These are phyloP conservation scores for Candida sp. DNA, from an alignment of 1,139 yeast genomes.

Conservation along the genomic window DNA sequence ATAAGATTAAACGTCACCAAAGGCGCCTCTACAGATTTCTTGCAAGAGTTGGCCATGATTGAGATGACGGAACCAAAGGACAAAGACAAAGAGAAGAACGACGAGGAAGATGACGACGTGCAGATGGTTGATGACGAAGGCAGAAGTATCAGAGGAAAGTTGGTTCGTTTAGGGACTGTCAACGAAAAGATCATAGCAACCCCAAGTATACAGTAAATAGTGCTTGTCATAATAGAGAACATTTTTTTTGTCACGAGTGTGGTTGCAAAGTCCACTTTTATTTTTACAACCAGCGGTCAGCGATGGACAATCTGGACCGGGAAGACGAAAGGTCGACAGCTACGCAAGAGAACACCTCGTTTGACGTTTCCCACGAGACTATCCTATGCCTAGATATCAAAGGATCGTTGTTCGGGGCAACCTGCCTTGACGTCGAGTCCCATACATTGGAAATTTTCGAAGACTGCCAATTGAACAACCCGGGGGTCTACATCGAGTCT, in stretches of 20 bases:
- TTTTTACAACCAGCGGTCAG: not conserved
- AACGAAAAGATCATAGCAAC: conserved; percentile 60
- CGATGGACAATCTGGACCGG: not conserved
- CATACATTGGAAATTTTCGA: conserved; percentile 10
- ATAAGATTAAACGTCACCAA: conserved; percentile 68
- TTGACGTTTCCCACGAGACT: conserved; percentile 7
- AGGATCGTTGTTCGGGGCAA: conserved; percentile 11
- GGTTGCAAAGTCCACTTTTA: not conserved
- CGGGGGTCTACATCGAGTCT: conserved; percentile 11
- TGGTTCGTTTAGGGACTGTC: conserved; percentile 66
- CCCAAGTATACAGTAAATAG: conserved; percentile 29
- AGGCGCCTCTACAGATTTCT: conserved; percentile 75
- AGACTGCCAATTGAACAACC: conserved; percentile 12
- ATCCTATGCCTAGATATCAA: conserved; percentile 12
- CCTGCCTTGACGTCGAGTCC: conserved; percentile 10
- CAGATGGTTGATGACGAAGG: conserved; percentile 41
- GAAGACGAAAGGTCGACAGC: not conserved
- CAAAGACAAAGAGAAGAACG: conserved; percentile 18
- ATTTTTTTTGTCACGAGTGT: not conserved
- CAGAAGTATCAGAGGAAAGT: conserved; percentile 40
- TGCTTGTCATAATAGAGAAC: not conserved
- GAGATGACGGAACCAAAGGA: conserved; percentile 26
- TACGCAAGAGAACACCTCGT: conserved; percentile 1
- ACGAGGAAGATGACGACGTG: conserved; percentile 21
- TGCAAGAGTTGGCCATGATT: conserved; percentile 76